Base-by-base conservation (phyloP, 768 basidiomycete species). In the Leccinum arenicola region DNA sequence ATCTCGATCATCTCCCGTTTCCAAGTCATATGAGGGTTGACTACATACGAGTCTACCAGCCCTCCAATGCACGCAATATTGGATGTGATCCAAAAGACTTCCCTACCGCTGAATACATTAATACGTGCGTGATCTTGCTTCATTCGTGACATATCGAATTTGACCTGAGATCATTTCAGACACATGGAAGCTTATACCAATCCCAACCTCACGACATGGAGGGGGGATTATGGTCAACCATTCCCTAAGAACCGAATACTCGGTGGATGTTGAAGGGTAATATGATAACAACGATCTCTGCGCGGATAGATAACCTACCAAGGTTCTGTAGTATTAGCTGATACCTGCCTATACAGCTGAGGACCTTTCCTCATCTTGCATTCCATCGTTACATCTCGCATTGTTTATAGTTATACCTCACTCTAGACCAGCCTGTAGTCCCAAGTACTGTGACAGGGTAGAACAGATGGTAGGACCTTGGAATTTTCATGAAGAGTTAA, bases 71-170 rank as follows among this genome's bases (percentile, higher is more conserved):
- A n/a, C 78, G 80, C 50, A 89, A 91, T 65, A 78, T 90, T 58
- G 91, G 91, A 14, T 93, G 91, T 63, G 78, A 85, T 64, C 91
- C 91, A 4, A 72, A 75, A 23, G 75, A 77, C 47, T 84, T 82
- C 66, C 91, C 91, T 1, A 93, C 91, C 1, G 76, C 78, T n/a
- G 72, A 76, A 5, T 94, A 94, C 68, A 93, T 93, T 61, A 76
- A 84, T 35, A 70, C 74, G 83, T 86, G 70, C 61, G 77, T 76
- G 19, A 33, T 17, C 36, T 52, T 33, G 33, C 12, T 50, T 19
- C 40, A 33, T 35, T 43, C 23, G 29, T 50, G 25, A 19, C 1
- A 35, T 2, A 17, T 23, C 38, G 33, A n/a, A 50, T n/a, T n/a
- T 11, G 49, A 52, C 50, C 51, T 53, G 23, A 61, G 23, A 36